phyloP scores from a whole-genome alignment of 768 basidiomycete species.

The Exsudoporus frostii region DNA sequence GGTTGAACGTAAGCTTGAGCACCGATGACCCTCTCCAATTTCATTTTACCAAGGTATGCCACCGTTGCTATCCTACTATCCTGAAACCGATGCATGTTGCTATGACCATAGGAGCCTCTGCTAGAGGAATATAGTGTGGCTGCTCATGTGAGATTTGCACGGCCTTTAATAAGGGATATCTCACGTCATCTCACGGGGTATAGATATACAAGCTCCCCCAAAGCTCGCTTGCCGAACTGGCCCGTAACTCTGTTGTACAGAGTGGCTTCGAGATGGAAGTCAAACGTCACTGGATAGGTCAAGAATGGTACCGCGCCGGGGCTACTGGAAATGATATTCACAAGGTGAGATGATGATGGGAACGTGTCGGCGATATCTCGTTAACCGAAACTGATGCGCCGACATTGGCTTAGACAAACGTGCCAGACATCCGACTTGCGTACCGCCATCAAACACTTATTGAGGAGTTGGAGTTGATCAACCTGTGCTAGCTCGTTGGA shows the following conservation, averaged over 20 bases:
- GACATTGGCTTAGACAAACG: conserved; percentile 71
- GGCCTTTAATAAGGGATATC: neutral
- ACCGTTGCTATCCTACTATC: neutral
- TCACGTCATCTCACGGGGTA: neutral
- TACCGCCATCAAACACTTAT: conserved; percentile 88
- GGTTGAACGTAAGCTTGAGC: conserved; percentile 92
- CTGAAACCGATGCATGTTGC: neutral
- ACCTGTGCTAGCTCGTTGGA: conserved; percentile 19
- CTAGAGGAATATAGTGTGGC: conserved; percentile 98
- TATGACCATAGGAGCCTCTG: conserved; percentile 68
- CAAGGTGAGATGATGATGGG: conserved; percentile 54
- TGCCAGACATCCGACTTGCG: conserved; percentile 86
- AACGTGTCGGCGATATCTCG: neutral
- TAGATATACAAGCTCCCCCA: conserved; percentile 97
- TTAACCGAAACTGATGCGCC: conserved; percentile 1
- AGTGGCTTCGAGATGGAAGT: conserved; percentile 99
- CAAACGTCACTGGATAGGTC: conserved; percentile 93
- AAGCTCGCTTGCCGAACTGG: conserved; percentile 91
- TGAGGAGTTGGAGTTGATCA: conserved; percentile 78
- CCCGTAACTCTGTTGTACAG: conserved; percentile 96
- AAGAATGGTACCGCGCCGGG: conserved; percentile 91
- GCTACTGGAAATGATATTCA: conserved; percentile 93
- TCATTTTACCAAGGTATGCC: conserved; percentile 88
- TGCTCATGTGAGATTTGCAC: conserved; percentile 66
- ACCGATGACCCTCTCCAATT: conserved; percentile 97